Conservation (phyloP, 1,284 basidiomycete species). For the Xerocomus amazonicus region DNA sequence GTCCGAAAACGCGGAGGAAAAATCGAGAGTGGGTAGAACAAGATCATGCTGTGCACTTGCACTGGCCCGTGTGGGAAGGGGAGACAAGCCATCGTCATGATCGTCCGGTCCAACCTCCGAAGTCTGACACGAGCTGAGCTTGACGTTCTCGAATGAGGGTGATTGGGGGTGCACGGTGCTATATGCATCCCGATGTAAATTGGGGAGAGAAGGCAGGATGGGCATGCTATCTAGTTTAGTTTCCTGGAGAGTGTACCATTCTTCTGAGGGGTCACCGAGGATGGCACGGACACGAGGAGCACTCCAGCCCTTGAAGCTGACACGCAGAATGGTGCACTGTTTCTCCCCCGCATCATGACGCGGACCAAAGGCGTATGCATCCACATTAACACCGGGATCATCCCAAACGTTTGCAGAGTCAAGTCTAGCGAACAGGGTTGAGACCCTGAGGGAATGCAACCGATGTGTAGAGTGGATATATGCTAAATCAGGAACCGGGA, state of each 20-base stretch:
- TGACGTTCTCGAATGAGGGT: slow-evolving; percentile 1
- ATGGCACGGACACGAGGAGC: slow-evolving; percentile 55
- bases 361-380: slow-evolving; percentile 45
- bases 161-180: not conserved
- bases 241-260: slow-evolving; percentile 72
- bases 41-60: slow-evolving; percentile 40
- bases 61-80: slow-evolving; percentile 8
- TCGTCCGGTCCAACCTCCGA: slow-evolving; percentile 10
- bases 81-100: not conserved
- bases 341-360: slow-evolving; percentile 33
- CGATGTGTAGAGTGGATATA: slow-evolving; percentile 50
- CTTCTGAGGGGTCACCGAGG: slow-evolving; percentile 63
- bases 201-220: not conserved
- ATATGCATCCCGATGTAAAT: not conserved
- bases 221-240: slow-evolving; percentile 21
- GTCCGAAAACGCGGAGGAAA: slow-evolving; percentile 39
- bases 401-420: slow-evolving; percentile 65
- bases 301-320: slow-evolving; percentile 70
- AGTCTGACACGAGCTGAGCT: slow-evolving; percentile 3
- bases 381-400: slow-evolving; percentile 50
- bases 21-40: slow-evolving; percentile 66
- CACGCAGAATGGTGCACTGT: slow-evolving; percentile 58
- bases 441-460: slow-evolving; percentile 60
- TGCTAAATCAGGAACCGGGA: slow-evolving; percentile 53
- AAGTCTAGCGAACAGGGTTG: slow-evolving; percentile 61